Evolutionary conservation across 225 moss, liverwort and hornwort genomes (phyloP).

Genomic region (Bryum argenteum): DNA sequence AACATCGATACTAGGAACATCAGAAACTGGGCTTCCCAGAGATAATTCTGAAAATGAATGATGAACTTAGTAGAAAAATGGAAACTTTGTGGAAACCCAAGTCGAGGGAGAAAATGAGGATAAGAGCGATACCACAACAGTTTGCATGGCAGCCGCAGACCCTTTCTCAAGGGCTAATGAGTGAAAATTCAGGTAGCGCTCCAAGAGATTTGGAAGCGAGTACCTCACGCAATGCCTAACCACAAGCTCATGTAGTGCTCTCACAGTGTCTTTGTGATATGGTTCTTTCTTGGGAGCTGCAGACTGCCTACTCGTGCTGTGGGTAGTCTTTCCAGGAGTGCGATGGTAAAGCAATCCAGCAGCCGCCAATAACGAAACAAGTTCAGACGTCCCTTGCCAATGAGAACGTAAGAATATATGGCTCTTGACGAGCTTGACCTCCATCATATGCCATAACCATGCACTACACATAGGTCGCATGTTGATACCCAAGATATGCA

Average conservation of each 20-base stretch:
- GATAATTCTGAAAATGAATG: neutral
- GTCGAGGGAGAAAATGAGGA: constrained; percentile 20
- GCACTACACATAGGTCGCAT: constrained; percentile 70
- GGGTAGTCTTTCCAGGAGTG: constrained; percentile 50
- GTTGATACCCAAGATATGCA: constrained; percentile 74
- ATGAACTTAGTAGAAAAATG: constrained; percentile 11
- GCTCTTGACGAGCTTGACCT: constrained; percentile 74
- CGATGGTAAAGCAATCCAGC: constrained; percentile 78
- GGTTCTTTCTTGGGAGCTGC: constrained; percentile 41
- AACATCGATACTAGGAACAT: neutral
- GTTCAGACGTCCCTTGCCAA: constrained; percentile 86
- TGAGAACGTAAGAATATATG: constrained; percentile 72
- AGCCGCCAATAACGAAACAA: constrained; percentile 79
- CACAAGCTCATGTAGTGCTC: constrained; percentile 81
- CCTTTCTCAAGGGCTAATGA: constrained; percentile 81
- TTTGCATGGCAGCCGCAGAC: constrained; percentile 63
- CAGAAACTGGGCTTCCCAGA: neutral
- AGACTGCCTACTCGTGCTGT: constrained; percentile 50
- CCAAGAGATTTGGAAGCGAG: constrained; percentile 70
- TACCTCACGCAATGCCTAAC: constrained; percentile 84
- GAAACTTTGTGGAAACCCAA: neutral
- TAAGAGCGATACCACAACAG: constrained; percentile 58
- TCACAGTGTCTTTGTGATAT: constrained; percentile 78
- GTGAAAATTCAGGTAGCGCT: constrained; percentile 81
- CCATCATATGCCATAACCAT: constrained; percentile 94